These are phyloP conservation scores for Nicotiana sylvestris DNA, from an alignment of 257 asterid species.

Conservation along the genomic window DNA sequence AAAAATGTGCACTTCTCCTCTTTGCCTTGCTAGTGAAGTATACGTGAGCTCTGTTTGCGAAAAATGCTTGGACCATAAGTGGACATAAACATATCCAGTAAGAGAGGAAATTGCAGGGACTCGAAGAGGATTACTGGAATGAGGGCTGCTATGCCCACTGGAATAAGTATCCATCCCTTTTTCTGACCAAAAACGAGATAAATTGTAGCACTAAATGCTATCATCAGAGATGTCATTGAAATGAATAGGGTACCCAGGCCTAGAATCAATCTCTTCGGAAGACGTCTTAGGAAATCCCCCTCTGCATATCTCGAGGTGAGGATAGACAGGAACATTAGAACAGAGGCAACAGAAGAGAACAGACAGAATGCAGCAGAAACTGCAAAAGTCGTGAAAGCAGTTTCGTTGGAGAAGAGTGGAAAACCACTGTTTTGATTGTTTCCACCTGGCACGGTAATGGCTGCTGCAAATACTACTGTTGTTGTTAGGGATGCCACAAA, in stretches of 20 bases:
- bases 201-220: slow-evolving; percentile 26
- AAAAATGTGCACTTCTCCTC: neutral
- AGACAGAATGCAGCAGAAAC: slow-evolving; percentile 6
- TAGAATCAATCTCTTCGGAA: slow-evolving; percentile 20
- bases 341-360: slow-evolving; percentile 25
- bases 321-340: slow-evolving; percentile 24
- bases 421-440: slow-evolving; percentile 2
- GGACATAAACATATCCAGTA: slow-evolving; percentile 20
- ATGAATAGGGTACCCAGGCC: slow-evolving; percentile 22
- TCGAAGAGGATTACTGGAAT: slow-evolving; percentile 21
- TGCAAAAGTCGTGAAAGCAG: slow-evolving; percentile 6
- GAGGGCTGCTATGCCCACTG: slow-evolving; percentile 9
- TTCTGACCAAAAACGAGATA: slow-evolving; percentile 18
- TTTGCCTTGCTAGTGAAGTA: neutral
- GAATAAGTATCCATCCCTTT: slow-evolving; percentile 16
- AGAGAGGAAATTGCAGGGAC: slow-evolving; percentile 21
- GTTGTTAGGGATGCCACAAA: slow-evolving; percentile 21
- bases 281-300: slow-evolving; percentile 19
- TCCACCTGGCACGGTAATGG: slow-evolving; percentile 25
- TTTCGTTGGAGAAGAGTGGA: slow-evolving; percentile 10
- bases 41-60: neutral
- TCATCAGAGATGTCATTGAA: slow-evolving; percentile 25
- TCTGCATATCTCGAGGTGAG: slow-evolving; percentile 29
- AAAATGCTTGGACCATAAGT: slow-evolving; percentile 24
- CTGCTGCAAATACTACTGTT: slow-evolving; percentile 19